These are phyloP conservation scores for Penicillium sp. DNA, from an alignment of 2,329 filamentous ascomycete genomes.

Conservation along the genomic window DNA sequence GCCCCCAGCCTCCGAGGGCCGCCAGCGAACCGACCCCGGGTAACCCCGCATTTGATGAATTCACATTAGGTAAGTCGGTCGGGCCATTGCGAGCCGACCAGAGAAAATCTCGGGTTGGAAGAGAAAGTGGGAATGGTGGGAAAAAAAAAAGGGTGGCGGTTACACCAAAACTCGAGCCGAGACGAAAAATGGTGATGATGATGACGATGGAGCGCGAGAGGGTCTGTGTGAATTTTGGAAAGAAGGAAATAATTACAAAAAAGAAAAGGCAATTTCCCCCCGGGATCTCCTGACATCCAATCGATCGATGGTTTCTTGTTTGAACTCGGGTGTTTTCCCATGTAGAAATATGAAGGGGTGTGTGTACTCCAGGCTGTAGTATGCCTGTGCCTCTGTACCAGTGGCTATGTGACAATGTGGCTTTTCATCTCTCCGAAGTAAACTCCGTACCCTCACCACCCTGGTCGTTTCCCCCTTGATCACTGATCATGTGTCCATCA, in stretches of 20 bases:
- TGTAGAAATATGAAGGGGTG: not conserved
- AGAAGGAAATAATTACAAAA: not conserved
- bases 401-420: not conserved
- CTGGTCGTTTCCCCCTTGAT: not conserved
- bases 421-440: not conserved
- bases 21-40: constrained; percentile 30
- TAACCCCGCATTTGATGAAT: constrained; percentile 32
- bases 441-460: not conserved
- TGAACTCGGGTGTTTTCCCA: not conserved
- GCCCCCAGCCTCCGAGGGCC: constrained; percentile 25
- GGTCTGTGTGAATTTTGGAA: not conserved
- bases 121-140: not conserved
- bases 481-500: not conserved
- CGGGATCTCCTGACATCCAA: not conserved
- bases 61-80: constrained; percentile 29
- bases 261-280: not conserved
- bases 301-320: not conserved
- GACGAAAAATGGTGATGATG: not conserved
- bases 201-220: not conserved
- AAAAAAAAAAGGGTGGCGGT: not conserved
- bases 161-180: not conserved
- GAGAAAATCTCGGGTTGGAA: constrained; percentile 1
- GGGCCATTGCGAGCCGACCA: constrained; percentile 3
- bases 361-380: not conserved
- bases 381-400: not conserved